Base-by-base conservation (phyloP, 1,284 basidiomycete genomes). In the Ustilago tritici region DNA sequence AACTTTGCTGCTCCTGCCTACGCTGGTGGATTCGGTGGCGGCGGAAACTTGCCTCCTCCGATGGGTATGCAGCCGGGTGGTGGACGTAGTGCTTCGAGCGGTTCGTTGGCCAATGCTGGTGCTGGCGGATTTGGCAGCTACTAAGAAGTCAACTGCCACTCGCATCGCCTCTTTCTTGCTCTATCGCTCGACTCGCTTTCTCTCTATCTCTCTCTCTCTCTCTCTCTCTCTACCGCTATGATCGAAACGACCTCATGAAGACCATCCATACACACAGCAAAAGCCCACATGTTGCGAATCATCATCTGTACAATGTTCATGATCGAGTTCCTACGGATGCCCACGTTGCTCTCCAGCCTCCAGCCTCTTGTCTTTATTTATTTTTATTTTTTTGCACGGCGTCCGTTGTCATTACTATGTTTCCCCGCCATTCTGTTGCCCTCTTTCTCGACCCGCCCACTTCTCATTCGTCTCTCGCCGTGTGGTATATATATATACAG, bases 271-370 rank as follows among this genome's bases (percentile, higher is more conserved):
- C n/a, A 50, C 49, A 50, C 28, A 46, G n/a, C 1, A 17, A 46
- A 17, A 15, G 6, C 7, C 15, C 36, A 36, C 52, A 47, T 46
- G 28, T 32, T 53, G 31, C 40, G 8, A 28, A 47, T 19, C 34
- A 19, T 57, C 62, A 64, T 52, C 40, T 64, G 62, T 64, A 64
- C 62, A 64, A 64, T 64, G 52, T 31, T 56, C 53, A 63, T 46
- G 8, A 23, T 10, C 31, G 31, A 11, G 28, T 10, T 49, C 46
- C n/a, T 28, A 50, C 23, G 28, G 28, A 32, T 50, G 10, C 11
- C 3, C 38, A 40, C 38, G 15, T 17, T 40, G 15, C 38, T 40
- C 38, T 40, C 38, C 15, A 10, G 11, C 11, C 10, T 40, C 19
- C 0, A 2, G 12, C 46, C 32, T 19, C 31, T 36, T 15, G 3